Base-by-base conservation (phyloP, 306 rosid species). In the Lithocarpus polystachyus region DNA sequence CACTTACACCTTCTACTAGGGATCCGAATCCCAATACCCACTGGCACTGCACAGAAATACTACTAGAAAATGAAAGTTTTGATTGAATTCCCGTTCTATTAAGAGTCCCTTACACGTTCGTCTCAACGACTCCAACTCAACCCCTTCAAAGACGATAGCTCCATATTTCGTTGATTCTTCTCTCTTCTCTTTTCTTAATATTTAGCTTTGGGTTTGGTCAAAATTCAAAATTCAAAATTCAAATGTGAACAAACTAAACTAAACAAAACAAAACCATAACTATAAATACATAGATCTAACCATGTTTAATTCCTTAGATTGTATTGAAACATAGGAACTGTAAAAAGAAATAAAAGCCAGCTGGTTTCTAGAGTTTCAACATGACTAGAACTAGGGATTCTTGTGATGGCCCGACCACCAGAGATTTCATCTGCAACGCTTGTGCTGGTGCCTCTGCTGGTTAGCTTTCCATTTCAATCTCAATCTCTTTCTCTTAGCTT, bases 381-480 rank as follows among this genome's bases (percentile, higher is more conserved):
- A 92, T 89, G 99, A 91, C 87, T 76, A 72, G 69, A 77, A 87
- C 85, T 83, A 88, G 62, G 23, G 75, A 86, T 75, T 56, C 83
- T 68, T 83, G 84, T 60, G 84, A 78, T 52, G 23, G 79, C 75
- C 92, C 52, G 61, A 80, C 75, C 68, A 29, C 72, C 70, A 74
- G 86, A 78, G 90, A 79, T 81, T 23, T 84, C 60, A 45, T 90
- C 84, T 84, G 86, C 84, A 78, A 89, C 85, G 99, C 96, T 64
- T 90, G 89, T 74, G 84, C 99, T 14, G 99, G 99, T 74, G 99
- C 92, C 28, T 72, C 99, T 23, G 97, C 99, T 37, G 99, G 99
- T 95, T 73, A 78, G 84, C 52, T 4, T 79, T 11, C 84, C 10
- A 55, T 52, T 55, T 17, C 45, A 40, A 40, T 8, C 45, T 72